Conservation (phyloP, 306 rosid species). For the Cyclanthera cordifolia region DNA sequence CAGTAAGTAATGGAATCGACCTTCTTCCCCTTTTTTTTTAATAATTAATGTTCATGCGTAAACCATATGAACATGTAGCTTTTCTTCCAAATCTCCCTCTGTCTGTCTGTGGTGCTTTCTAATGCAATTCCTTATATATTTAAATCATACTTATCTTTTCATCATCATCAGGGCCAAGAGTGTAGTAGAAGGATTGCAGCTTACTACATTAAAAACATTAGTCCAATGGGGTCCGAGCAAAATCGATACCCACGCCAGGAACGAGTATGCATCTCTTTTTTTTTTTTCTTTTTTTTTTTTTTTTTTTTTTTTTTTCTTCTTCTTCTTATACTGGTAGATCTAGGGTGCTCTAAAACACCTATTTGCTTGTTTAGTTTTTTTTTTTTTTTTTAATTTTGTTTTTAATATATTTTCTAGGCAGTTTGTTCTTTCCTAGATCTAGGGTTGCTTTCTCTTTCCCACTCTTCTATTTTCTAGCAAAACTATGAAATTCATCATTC, state of each 20-base stretch:
- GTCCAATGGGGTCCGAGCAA: constrained; percentile 87
- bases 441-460: background rate
- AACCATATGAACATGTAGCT: no score
- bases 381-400: no score
- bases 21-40: background rate
- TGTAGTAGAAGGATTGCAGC: background rate
- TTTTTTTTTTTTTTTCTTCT: background rate
- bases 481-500: no score
- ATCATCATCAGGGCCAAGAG: background rate
- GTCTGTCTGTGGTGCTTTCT: background rate
- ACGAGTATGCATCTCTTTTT: constrained; percentile 38
- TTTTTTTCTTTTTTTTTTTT: background rate
- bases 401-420: background rate
- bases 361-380: background rate
- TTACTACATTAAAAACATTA: no score
- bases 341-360: background rate
- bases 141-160: no score
- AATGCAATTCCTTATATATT: background rate
- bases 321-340: constrained; percentile 2
- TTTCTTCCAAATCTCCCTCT: no score
- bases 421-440: constrained; percentile 5
- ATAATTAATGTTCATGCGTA: background rate
- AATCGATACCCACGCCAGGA: constrained; percentile 78
- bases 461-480: background rate
- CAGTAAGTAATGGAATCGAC: background rate